These are phyloP conservation scores for Withania somnifera DNA, from an alignment of 305 asterid genomes.

Conservation along the genomic window DNA sequence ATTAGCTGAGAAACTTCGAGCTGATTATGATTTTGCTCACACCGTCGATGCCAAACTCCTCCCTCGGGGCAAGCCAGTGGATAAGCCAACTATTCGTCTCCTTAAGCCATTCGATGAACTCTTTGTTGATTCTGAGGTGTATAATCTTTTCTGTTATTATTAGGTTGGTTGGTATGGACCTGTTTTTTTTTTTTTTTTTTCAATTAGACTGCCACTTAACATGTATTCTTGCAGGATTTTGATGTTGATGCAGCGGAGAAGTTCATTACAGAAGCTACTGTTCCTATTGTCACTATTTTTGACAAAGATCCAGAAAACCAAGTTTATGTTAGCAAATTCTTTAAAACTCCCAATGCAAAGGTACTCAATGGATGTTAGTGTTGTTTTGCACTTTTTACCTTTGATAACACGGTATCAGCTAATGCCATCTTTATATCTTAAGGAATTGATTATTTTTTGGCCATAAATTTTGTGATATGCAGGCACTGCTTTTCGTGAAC, in stretches of 20 bases:
- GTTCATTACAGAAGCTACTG: constrained; percentile 38
- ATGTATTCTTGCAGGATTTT: constrained; percentile 45
- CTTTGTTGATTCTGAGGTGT: constrained; percentile 54
- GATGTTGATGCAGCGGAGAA: constrained; percentile 49
- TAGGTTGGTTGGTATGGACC: neutral
- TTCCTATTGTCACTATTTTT: constrained; percentile 55
- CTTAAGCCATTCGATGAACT: constrained; percentile 82
- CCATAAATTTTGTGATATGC: neutral
- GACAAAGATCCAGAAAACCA: constrained; percentile 40
- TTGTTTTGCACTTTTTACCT: no score
- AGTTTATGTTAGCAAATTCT: constrained; percentile 51
- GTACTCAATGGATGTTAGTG: neutral
- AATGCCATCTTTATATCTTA: neutral
- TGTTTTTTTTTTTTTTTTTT: no score
- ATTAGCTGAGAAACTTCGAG: constrained; percentile 61
- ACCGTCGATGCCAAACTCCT: constrained; percentile 60
- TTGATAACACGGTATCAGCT: no score
- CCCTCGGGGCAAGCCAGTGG: constrained; percentile 52
- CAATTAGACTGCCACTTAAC: neutral
- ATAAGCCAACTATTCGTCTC: constrained; percentile 62
- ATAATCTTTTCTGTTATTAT: neutral
- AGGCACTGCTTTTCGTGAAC: constrained; percentile 74
- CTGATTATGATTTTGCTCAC: constrained; percentile 63
- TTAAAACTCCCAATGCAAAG: constrained; percentile 38
- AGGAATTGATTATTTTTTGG: neutral